Conservation (phyloP, 2,329 filamentous ascomycete species). For the Drechslerella coelobrocha region DNA sequence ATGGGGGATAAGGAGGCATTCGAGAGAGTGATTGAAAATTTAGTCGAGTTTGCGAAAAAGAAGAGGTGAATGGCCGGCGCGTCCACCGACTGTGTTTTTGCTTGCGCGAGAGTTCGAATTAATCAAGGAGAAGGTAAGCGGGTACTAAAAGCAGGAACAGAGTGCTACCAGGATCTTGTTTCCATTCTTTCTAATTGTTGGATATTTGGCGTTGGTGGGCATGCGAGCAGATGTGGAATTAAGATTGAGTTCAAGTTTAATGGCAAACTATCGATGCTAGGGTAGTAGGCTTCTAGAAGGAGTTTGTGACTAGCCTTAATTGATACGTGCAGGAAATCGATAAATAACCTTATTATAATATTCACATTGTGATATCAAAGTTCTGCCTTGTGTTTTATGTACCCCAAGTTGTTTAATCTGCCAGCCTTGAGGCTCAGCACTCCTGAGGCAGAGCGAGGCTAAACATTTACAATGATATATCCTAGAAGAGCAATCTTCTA, state of each 20-base stretch:
- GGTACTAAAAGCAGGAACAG: not conserved
- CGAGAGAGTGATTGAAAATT: constrained; percentile 55
- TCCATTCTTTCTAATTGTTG: constrained; percentile 8
- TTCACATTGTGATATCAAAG: too few species aligned
- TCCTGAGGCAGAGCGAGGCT: too few species aligned
- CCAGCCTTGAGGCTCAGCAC: too few species aligned
- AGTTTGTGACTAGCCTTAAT: too few species aligned
- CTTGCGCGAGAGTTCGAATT: not conserved
- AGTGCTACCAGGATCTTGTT: not conserved
- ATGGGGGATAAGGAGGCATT: constrained; percentile 56
- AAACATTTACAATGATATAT: not conserved
- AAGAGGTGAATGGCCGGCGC: constrained; percentile 12
- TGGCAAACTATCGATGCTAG: not conserved
- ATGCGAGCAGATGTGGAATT: constrained; percentile 10
- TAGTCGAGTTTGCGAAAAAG: constrained; percentile 55
- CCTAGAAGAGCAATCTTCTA: not conserved
- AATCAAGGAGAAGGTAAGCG: not conserved
- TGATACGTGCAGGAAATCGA: too few species aligned
- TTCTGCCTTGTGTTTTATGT: not conserved
- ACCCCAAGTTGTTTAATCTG: not conserved
- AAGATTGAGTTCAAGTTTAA: not conserved
- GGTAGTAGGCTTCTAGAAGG: not conserved
- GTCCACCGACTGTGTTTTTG: not conserved
- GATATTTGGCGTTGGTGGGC: constrained; percentile 34
- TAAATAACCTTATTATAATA: too few species aligned